Evolutionary conservation across 2,329 filamentous ascomycete genomes (phyloP), one percentile per base, ranked within the genome.

Genomic region (Aspergillus proliferans): DNA sequence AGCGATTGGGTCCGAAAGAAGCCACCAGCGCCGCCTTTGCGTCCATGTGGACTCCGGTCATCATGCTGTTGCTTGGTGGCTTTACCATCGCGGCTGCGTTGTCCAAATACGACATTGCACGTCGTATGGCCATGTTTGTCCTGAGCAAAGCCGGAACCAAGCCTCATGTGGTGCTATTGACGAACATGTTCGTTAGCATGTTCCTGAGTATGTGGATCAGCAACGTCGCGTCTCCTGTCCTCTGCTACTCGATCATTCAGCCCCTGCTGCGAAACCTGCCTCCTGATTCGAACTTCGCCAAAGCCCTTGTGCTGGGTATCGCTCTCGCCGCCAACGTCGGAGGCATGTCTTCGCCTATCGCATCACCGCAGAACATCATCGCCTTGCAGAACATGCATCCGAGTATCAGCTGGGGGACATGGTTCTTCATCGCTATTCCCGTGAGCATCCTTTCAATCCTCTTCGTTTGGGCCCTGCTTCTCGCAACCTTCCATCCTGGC

Each of bases 131-230:
- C 2, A 96, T 92, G 1, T 89, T 97, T 61, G 88, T 98, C 24
- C 79, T 98, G 30, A 95, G 90, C 75, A 97, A 95, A 74, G 93
- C 93, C 7, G 93, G 93, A 6, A 96, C 93, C 3, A 86, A 85
- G 60, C 93, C 93, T 8, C 80, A 85, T 48, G 92, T 88, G 2
- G 93, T 98, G 3, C 78, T 98, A 4, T 72, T 98, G n/a, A 93
- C 92, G 47, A 96, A 92, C 72, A 98, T 98, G 93, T 91, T 96
- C 60, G 93, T 98, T 39, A 91, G 92, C 48, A 94, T 93, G 63
- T 94, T 98, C 67, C 86, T 94, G 7, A 96, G 90, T 60, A 98
- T 98, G 93, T 89, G 95, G 78, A 97, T 98, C 63, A 95, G 90
- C 72, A 98, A 98, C 59, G 94, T 98, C 24, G 93, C 93, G 1